Base-by-base conservation (phyloP, 2,329 filamentous ascomycete species). In the Botryotinia narcissicola region DNA sequence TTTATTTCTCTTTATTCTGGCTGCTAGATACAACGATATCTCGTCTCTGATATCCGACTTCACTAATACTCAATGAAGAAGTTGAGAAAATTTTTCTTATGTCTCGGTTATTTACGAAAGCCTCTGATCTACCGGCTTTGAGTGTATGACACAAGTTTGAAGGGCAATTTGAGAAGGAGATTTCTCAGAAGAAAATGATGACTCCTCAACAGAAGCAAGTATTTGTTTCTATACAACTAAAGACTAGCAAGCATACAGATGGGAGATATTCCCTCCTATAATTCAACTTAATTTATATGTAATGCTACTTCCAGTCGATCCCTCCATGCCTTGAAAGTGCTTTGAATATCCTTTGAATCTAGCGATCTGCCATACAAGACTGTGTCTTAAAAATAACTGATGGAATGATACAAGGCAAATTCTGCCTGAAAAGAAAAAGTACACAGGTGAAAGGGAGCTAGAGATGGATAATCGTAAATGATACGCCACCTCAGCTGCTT, bases 381-480 rank as follows among this genome's bases (percentile, higher is more conserved):
- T 8, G 12, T 2, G 3, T 0, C 12, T n/a, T 61, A 1, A 61
- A 25, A 12, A 3, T 1, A 8, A 8, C 3, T 8, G 8, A 16
- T 12, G 1, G 1, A 61, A 40, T 40, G 4, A n/a, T 16, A 14
- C 32, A 25, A 14, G 32, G 59, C 25, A 16, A 37, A 61, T 4
- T 8, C 3, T 61, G 4, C 10, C 10, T 40, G 14, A 6, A n/a
- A 25, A 5, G 7, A 37, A 10, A 8, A 4, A 3, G 4, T 5
- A 16, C 59, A 61, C 20, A 25, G 20, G 4, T n/a, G 35, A 37
- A 8, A n/a, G 32, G 37, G 12, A 22, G 22, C 12, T 16, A n/a
- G 6, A 9, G 8, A 3, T 61, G 6, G 9, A n/a, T 37, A n/a
- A 2, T 25, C 10, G 5, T 61, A 8, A 2, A 37, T 3, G 7